These are phyloP conservation scores for Castanea crenata DNA, from an alignment of 306 rosid species.

Conservation along the genomic window DNA sequence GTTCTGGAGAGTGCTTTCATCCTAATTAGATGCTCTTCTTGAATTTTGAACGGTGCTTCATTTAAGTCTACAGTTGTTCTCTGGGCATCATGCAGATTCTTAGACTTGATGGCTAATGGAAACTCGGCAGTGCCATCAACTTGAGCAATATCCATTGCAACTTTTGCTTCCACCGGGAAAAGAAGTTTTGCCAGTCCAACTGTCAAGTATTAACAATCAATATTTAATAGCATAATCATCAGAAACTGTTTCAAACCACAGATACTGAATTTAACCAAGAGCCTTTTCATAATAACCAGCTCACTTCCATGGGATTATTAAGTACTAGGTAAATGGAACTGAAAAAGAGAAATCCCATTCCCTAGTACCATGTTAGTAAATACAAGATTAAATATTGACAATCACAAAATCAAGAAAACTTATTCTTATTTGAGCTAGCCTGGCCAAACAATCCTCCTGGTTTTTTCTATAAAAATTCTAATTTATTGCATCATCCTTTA, in stretches of 20 bases:
- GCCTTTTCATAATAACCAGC: neutral
- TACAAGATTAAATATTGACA: neutral
- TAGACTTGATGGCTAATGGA: conserved; percentile 25
- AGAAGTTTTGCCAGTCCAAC: conserved; percentile 65
- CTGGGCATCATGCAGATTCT: conserved; percentile 14
- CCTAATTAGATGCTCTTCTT: conserved; percentile 63
- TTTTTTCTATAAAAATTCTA: neutral
- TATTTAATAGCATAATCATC: neutral
- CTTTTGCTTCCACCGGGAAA: conserved; percentile 74
- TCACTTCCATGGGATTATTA: neutral
- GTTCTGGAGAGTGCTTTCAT: conserved; percentile 54
- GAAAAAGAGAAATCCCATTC: neutral
- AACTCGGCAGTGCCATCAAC: conserved; percentile 52
- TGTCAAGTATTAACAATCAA: conserved; percentile 25
- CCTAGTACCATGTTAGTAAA: neutral
- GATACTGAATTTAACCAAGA: neutral
- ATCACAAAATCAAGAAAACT: neutral
- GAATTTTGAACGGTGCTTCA: conserved; percentile 60
- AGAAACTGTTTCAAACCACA: neutral
- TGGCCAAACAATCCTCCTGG: neutral
- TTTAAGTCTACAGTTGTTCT: conserved; percentile 58
- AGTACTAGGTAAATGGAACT: neutral
- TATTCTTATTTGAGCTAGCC: neutral
- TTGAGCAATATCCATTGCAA: conserved; percentile 57
- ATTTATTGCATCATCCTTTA: neutral